Percentiles rank a stretch among this genome's conserved stretches.
Conservation (phyloP, 2,329 filamentous ascomycete genomes). For the Penicillium sp. region DNA sequence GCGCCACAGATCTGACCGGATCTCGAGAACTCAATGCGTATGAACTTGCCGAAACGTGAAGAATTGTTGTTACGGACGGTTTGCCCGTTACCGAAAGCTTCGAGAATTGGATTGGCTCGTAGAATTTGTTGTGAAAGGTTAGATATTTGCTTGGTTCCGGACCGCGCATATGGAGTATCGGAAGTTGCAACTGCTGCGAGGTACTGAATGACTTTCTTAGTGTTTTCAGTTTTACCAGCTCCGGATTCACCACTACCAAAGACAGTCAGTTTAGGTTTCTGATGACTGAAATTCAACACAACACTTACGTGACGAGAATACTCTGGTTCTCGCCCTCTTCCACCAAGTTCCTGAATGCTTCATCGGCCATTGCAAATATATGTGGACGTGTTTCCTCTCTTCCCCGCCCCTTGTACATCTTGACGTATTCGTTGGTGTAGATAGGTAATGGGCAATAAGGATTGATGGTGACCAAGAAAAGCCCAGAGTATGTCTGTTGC, state of each 20-base stretch:
- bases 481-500: slow-evolving; percentile 83
- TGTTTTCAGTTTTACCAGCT: slow-evolving; percentile 98
- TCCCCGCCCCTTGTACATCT: slow-evolving; percentile 92
- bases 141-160: slow-evolving; percentile 67
- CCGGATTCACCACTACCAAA: slow-evolving; percentile 76
- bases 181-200: slow-evolving; percentile 88
- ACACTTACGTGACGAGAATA: slow-evolving; percentile 78
- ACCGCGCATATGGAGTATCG: slow-evolving; percentile 65
- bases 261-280: not conserved
- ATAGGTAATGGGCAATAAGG: slow-evolving; percentile 94
- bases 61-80: slow-evolving; percentile 98
- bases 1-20: slow-evolving; percentile 89
- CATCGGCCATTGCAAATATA: slow-evolving; percentile 96
- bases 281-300: not conserved
- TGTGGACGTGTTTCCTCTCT: slow-evolving; percentile 95
- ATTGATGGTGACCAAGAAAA: slow-evolving; percentile 96
- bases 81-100: slow-evolving; percentile 97
- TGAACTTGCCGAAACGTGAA: slow-evolving; percentile 97
- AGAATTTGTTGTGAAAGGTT: slow-evolving; percentile 96
- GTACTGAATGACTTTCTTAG: slow-evolving; percentile 99
- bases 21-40: slow-evolving; percentile 89
- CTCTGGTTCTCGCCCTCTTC: slow-evolving; percentile 96
- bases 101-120: slow-evolving; percentile 92
- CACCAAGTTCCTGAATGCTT: slow-evolving; percentile 92
- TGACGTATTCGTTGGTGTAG: slow-evolving; percentile 94